These are phyloP conservation scores for Phylloporus sp. DNA, from an alignment of 768 basidiomycete genomes.

Conservation along the genomic window DNA sequence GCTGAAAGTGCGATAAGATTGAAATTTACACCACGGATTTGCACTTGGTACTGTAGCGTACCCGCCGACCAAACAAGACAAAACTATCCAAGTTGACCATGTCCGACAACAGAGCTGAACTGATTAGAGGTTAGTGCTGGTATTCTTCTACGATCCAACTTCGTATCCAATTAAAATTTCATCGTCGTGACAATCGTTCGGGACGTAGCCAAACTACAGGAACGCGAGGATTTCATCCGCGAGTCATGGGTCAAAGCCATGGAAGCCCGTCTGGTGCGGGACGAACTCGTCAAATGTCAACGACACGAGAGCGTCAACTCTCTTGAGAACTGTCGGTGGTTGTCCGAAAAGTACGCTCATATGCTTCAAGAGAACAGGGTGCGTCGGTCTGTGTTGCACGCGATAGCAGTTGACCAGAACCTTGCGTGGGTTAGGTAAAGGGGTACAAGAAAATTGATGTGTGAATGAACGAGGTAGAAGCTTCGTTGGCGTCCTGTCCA, in stretches of 20 bases:
- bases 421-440: conserved; percentile 54
- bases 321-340: conserved; percentile 81
- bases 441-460: conserved; percentile 79
- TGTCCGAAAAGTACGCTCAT: conserved; percentile 73
- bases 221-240: conserved; percentile 71
- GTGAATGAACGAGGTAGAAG: conserved; percentile 15
- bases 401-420: conserved; percentile 3
- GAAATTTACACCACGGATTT: no score
- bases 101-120: conserved; percentile 32
- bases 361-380: conserved; percentile 83
- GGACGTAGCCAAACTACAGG: conserved; percentile 51
- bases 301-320: conserved; percentile 88
- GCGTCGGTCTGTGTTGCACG: conserved; percentile 23
- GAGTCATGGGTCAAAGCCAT: conserved; percentile 95
- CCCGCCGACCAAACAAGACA: conserved; percentile 10
- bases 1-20: background rate
- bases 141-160: background rate
- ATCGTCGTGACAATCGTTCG: background rate
- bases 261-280: conserved; percentile 85
- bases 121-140: conserved; percentile 32
- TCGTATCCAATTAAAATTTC: background rate
- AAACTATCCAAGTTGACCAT: conserved; percentile 25
- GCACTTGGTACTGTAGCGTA: no score
- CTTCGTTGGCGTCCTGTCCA: background rate
- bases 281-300: conserved; percentile 88